Percentiles rank a stretch among this genome's conserved stretches.
Evolutionary conservation across 257 asterid genomes (phyloP).

Genomic region (Solanum raphanifolium): DNA sequence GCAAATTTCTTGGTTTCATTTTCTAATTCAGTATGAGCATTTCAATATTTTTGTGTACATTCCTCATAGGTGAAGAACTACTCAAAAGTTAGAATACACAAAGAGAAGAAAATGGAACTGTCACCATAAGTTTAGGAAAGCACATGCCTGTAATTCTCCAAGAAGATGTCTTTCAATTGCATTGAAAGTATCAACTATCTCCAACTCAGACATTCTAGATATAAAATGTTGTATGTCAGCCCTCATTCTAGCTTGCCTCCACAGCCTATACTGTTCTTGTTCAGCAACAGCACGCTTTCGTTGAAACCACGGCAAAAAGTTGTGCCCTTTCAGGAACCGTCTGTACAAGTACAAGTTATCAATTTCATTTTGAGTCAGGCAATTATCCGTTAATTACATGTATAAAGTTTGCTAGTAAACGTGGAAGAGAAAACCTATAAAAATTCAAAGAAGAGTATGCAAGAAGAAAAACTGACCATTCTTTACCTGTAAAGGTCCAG

Average conservation of each 20-base stretch:
- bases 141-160: constrained; percentile 75
- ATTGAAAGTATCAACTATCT: constrained; percentile 72
- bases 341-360: constrained; percentile 25
- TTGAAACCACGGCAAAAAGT: constrained; percentile 86
- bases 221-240: constrained; percentile 50
- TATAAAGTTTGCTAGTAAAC: not conserved
- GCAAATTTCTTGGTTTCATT: not conserved
- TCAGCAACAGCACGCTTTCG: constrained; percentile 93
- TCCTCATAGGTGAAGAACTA: not conserved
- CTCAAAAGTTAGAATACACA: not conserved
- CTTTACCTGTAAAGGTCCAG: constrained; percentile 85
- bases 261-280: constrained; percentile 76
- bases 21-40: not conserved
- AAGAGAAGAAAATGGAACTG: not conserved
- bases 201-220: constrained; percentile 73
- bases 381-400: not conserved
- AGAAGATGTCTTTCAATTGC: constrained; percentile 78
- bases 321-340: constrained; percentile 82
- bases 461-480: not conserved
- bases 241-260: constrained; percentile 89
- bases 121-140: constrained; percentile 2
- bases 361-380: not conserved
- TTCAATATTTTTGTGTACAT: not conserved
- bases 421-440: not conserved
- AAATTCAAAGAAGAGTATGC: not conserved